phyloP scores from a whole-genome alignment of 2,329 filamentous ascomycete genomes.

The Monosporascus sp. region DNA sequence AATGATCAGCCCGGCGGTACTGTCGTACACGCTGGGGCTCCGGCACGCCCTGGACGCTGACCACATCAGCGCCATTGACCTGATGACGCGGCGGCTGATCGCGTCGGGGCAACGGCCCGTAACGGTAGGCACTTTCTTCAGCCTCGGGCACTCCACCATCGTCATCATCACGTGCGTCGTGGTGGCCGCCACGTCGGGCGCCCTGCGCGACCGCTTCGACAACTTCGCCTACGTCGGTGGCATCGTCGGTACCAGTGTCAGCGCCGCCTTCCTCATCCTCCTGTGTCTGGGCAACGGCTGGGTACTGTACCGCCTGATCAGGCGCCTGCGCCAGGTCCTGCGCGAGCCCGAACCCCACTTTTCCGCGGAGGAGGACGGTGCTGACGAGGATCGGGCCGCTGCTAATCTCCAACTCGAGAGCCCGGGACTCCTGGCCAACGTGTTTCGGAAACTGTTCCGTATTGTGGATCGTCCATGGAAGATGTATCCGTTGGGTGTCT shows the following conservation, averaged over 20 bases:
- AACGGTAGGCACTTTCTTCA: constrained; percentile 92
- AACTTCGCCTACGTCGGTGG: constrained; percentile 75
- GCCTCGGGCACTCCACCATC: constrained; percentile 87
- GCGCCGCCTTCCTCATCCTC: constrained; percentile 74
- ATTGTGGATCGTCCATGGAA: constrained; percentile 80
- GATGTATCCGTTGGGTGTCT: constrained; percentile 51
- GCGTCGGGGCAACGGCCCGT: constrained; percentile 81
- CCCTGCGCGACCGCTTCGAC: constrained; percentile 74
- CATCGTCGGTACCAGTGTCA: constrained; percentile 85
- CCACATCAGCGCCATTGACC: constrained; percentile 80
- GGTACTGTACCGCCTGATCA: constrained; percentile 74
- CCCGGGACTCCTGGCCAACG: constrained; percentile 64
- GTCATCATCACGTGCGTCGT: constrained; percentile 87
- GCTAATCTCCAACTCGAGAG: constrained; percentile 66
- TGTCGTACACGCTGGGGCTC: constrained; percentile 84
- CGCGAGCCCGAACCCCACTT: constrained; percentile 29
- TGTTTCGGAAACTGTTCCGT: constrained; percentile 73
- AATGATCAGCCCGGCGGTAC: constrained; percentile 72
- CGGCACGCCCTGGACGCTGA: constrained; percentile 98
- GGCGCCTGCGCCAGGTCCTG: constrained; percentile 60
- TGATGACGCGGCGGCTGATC: constrained; percentile 87
- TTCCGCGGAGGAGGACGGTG: constrained; percentile 5
- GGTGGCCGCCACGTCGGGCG: constrained; percentile 84
- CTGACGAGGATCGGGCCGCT: constrained; percentile 30
- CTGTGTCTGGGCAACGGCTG: constrained; percentile 80